A percentile compares a stretch with the other conserved stretches of the same genome.
Conservation (phyloP, 2,329 filamentous ascomycete species). For the Chrysosporium keratinophilum region DNA sequence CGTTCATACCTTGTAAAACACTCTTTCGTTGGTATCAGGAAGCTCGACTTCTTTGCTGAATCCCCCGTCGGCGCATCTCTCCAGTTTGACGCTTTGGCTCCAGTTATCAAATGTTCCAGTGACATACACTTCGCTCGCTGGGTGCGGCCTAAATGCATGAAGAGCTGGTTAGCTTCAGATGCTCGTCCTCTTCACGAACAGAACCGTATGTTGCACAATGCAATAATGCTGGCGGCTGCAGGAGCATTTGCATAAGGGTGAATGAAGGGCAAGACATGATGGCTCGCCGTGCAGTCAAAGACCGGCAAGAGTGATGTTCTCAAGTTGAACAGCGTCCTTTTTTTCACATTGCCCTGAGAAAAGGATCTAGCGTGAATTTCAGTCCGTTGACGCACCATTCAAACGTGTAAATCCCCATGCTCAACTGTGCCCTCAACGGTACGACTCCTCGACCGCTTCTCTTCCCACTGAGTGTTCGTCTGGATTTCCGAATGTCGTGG, state of each 20-base stretch:
- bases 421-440: not conserved
- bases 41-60: slow-evolving; percentile 77
- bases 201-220: not conserved
- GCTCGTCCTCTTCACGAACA: not conserved
- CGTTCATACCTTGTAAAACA: slow-evolving; percentile 79
- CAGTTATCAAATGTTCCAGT: slow-evolving; percentile 95
- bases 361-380: not conserved
- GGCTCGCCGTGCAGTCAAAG: not conserved
- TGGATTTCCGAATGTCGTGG: not conserved
- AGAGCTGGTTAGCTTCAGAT: not conserved
- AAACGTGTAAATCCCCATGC: slow-evolving; percentile 13
- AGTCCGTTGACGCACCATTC: slow-evolving; percentile 11
- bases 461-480: not conserved
- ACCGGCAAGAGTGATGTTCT: not conserved
- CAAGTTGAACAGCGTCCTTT: not conserved
- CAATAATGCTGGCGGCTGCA: slow-evolving; percentile 13
- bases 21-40: slow-evolving; percentile 55
- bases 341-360: not conserved
- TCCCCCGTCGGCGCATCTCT: slow-evolving; percentile 55
- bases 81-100: slow-evolving; percentile 74
- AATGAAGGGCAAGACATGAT: not conserved
- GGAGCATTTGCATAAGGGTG: not conserved
- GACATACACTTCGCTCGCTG: slow-evolving; percentile 79
- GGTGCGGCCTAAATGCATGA: slow-evolving; percentile 58
- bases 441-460: not conserved